These are phyloP conservation scores for Carex scoparia DNA, from an alignment of 176 grass and related monocot species.

Conservation along the genomic window DNA sequence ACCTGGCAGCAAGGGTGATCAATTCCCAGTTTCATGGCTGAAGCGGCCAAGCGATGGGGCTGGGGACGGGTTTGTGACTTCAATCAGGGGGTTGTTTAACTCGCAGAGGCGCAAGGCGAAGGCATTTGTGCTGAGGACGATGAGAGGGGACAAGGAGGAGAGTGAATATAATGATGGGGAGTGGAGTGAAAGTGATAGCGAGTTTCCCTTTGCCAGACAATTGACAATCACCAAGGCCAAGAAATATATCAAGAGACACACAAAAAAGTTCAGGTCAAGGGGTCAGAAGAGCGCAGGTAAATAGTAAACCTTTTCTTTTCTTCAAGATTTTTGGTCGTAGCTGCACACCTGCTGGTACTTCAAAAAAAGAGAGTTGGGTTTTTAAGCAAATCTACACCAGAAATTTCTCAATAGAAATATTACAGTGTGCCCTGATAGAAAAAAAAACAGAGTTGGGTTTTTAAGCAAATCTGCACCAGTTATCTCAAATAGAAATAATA, in stretches of 20 bases:
- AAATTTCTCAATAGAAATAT: not conserved
- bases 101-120: conserved; percentile 94
- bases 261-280: conserved; percentile 79
- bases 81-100: conserved; percentile 96
- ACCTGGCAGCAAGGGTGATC: conserved; percentile 50
- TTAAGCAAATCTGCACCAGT: not conserved
- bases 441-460: not conserved
- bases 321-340: not conserved
- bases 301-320: not conserved
- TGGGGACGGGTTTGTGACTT: conserved; percentile 93
- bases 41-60: conserved; percentile 84
- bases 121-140: conserved; percentile 68
- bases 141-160: conserved; percentile 63
- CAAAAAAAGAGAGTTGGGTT: not conserved
- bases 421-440: not conserved
- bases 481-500: not conserved
- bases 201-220: conserved; percentile 79
- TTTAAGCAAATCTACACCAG: not conserved
- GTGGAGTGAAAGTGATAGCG: conserved; percentile 91
- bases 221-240: conserved; percentile 89
- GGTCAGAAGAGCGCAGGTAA: conserved; percentile 80
- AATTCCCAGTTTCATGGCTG: conserved; percentile 87
- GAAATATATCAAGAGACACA: conserved; percentile 65
- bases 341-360: not conserved
- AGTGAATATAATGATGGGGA: conserved; percentile 73